Percentiles rank a stretch among this genome's conserved stretches.
Conservation (phyloP, 1,284 basidiomycete genomes). For the Moesziomyces antarcticus region DNA sequence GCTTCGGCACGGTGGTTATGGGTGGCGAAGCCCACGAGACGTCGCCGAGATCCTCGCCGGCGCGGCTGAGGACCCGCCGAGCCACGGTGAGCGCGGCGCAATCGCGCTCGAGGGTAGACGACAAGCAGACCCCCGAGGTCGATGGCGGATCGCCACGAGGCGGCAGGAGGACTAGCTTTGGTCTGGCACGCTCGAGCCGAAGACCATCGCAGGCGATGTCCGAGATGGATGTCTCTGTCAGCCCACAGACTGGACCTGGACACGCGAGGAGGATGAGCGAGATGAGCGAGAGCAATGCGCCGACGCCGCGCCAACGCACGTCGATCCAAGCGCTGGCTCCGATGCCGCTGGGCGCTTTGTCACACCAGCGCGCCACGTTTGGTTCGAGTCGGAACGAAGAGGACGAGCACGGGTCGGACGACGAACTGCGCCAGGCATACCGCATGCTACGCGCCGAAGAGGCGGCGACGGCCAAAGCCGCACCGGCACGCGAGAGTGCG, state of each 20-base stretch:
- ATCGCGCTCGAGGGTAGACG: slow-evolving; percentile 7
- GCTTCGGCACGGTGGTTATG: slow-evolving; percentile 11
- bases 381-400: slow-evolving; percentile 4
- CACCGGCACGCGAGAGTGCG: background rate
- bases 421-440: slow-evolving; percentile 34
- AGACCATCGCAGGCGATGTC: slow-evolving; percentile 8
- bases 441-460: slow-evolving; percentile 23
- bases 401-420: slow-evolving; percentile 31
- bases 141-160: slow-evolving; percentile 5
- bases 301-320: slow-evolving; percentile 1
- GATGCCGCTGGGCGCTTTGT: background rate
- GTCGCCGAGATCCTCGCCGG: slow-evolving; percentile 19
- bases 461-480: slow-evolving; percentile 3
- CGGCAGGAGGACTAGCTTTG: slow-evolving; percentile 23
- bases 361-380: slow-evolving; percentile 4
- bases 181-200: slow-evolving; percentile 4
- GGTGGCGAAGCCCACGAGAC: slow-evolving; percentile 3
- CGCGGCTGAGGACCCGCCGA: slow-evolving; percentile 22
- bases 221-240: background rate
- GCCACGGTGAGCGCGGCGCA: slow-evolving; percentile 27
- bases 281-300: slow-evolving; percentile 2
- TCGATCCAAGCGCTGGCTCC: background rate
- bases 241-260: background rate
- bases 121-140: background rate
- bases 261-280: slow-evolving; percentile 10